These are phyloP conservation scores for Claviceps sorghi DNA, from an alignment of 2,329 filamentous ascomycete genomes.

Conservation along the genomic window DNA sequence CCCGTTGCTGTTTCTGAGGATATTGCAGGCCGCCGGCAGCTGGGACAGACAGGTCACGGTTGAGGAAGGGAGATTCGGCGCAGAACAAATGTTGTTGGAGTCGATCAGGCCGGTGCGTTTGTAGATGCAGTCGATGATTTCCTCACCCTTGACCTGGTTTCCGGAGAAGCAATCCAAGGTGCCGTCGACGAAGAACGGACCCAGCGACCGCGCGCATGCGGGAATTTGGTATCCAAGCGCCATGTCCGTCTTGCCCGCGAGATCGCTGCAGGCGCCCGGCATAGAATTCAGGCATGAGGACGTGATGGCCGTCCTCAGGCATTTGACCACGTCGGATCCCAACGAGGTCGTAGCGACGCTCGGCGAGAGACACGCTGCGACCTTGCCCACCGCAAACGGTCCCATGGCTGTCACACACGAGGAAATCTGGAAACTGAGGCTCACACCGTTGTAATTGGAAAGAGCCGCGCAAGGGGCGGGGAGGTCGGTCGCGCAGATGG, in stretches of 20 bases:
- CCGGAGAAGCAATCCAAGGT: not conserved
- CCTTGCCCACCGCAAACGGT: not conserved
- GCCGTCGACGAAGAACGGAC: slow-evolving; percentile 1
- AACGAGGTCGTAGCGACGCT: not conserved
- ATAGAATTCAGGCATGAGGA: not conserved
- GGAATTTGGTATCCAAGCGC: not conserved
- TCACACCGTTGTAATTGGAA: not conserved
- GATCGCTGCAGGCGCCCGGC: not conserved
- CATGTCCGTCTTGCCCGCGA: not conserved
- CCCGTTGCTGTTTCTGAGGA: slow-evolving; percentile 2
- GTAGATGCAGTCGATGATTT: slow-evolving; percentile 2
- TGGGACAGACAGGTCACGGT: not conserved
- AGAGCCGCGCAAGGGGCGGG: slow-evolving; percentile 1
- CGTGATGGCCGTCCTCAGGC: not conserved
- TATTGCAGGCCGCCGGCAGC: slow-evolving; percentile 3
- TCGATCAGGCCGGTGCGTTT: not conserved
- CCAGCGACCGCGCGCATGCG: not conserved
- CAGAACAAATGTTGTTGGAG: not conserved
- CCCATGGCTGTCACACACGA: slow-evolving; percentile 1
- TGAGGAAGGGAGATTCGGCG: not conserved
- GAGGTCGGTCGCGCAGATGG: slow-evolving; percentile 2
- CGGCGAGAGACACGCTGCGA: not conserved
- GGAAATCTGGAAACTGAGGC: not conserved
- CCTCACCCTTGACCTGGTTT: not conserved
- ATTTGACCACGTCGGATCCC: not conserved